phyloP scores from a whole-genome alignment of 345 rosid species.

The Citrus reticulata region DNA sequence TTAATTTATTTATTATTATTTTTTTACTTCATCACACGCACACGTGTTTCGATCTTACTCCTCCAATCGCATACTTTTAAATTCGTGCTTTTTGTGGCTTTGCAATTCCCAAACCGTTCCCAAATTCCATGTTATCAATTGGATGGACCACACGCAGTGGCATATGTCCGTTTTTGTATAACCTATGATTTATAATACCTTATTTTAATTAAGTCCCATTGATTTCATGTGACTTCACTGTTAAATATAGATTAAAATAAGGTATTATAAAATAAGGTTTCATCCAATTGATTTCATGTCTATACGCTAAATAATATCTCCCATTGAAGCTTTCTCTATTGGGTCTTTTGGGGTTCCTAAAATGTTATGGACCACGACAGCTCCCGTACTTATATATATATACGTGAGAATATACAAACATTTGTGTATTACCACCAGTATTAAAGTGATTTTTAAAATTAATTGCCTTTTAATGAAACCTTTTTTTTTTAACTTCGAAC shows the following conservation, averaged over 20 bases:
- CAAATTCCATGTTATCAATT: background rate
- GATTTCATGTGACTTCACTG: too few relatives aligned
- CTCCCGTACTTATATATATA: background rate
- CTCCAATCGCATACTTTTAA: background rate
- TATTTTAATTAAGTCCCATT: background rate
- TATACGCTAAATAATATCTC: background rate
- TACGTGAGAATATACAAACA: background rate
- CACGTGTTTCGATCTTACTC: background rate
- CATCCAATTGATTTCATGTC: too few relatives aligned
- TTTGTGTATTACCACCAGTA: background rate
- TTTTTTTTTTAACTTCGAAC: too few relatives aligned
- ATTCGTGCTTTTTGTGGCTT: background rate
- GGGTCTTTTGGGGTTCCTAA: background rate
- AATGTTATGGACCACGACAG: background rate
- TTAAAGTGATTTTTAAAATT: too few relatives aligned
- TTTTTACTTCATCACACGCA: background rate
- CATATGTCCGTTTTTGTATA: background rate
- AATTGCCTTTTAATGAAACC: background rate
- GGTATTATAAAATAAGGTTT: too few relatives aligned
- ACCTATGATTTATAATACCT: background rate
- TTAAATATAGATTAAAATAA: too few relatives aligned
- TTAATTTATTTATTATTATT: background rate
- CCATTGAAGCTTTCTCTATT: background rate
- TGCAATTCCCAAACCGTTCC: background rate
- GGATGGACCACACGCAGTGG: background rate